phyloP scores from a whole-genome alignment of 2,329 filamentous ascomycete genomes.

The Botrytis hyacinthi region DNA sequence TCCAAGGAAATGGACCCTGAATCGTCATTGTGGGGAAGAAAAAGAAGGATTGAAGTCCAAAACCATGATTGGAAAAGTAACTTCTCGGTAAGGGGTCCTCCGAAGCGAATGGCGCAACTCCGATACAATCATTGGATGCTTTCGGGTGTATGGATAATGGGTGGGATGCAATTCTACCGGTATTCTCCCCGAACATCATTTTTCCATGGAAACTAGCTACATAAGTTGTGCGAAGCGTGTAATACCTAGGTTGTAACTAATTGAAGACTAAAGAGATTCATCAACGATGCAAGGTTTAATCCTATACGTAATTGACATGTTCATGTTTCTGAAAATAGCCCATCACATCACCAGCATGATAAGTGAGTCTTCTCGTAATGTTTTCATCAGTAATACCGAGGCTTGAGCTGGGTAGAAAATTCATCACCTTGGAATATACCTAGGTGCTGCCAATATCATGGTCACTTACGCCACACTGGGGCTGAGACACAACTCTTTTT shows the following conservation, averaged over 20 bases:
- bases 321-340: background rate
- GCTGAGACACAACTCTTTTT: background rate
- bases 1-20: constrained; percentile 14
- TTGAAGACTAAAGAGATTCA: background rate
- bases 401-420: background rate
- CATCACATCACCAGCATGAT: background rate
- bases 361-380: background rate
- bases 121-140: constrained; percentile 1
- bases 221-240: background rate
- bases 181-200: background rate
- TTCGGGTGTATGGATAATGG: background rate
- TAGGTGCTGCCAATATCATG: background rate
- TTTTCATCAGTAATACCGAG: background rate
- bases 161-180: background rate
- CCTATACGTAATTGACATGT: background rate
- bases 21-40: constrained; percentile 13
- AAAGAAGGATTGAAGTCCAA: background rate
- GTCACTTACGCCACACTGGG: constrained; percentile 4
- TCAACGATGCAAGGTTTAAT: background rate
- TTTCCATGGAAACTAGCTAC: background rate
- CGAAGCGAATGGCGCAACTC: background rate
- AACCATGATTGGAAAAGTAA: background rate
- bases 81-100: background rate
- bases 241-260: background rate
- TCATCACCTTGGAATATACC: background rate